These are phyloP conservation scores for Nyssa sinensis DNA, from an alignment of 148 eudicot species.

Conservation along the genomic window DNA sequence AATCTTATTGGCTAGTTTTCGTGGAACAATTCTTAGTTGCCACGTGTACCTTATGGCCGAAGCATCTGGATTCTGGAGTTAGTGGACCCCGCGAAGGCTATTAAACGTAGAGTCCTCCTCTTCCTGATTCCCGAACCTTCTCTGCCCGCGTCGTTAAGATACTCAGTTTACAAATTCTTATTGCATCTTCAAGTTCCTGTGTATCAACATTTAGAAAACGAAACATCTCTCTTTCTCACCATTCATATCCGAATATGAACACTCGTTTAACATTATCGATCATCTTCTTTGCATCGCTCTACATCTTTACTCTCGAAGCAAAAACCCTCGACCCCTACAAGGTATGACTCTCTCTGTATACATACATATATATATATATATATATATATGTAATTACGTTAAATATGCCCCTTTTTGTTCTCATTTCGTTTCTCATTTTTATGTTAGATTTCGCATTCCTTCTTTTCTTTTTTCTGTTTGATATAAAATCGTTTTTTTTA, in stretches of 20 bases:
- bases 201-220: no score
- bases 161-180: no score
- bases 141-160: no score
- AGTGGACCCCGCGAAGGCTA: slow-evolving; percentile 32
- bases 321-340: slow-evolving; percentile 54
- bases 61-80: slow-evolving; percentile 32
- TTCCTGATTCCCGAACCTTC: no score
- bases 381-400: background rate
- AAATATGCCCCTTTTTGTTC: background rate
- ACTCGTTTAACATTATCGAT: slow-evolving; percentile 16
- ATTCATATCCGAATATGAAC: slow-evolving; percentile 32
- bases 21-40: slow-evolving; percentile 37
- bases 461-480: background rate
- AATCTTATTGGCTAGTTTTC: slow-evolving; percentile 54
- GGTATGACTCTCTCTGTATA: slow-evolving; percentile 23
- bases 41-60: slow-evolving; percentile 42
- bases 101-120: no score
- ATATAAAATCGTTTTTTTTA: background rate
- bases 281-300: slow-evolving; percentile 25
- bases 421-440: background rate
- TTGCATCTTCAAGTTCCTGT: no score
- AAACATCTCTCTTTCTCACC: background rate
- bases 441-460: no score
- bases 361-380: background rate
- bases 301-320: slow-evolving; percentile 40